A percentile compares a stretch with the other conserved stretches of the same genome.
phyloP scores from a whole-genome alignment of 2,329 filamentous ascomycete species.

The Stagonosporopsis chrysanthemi region DNA sequence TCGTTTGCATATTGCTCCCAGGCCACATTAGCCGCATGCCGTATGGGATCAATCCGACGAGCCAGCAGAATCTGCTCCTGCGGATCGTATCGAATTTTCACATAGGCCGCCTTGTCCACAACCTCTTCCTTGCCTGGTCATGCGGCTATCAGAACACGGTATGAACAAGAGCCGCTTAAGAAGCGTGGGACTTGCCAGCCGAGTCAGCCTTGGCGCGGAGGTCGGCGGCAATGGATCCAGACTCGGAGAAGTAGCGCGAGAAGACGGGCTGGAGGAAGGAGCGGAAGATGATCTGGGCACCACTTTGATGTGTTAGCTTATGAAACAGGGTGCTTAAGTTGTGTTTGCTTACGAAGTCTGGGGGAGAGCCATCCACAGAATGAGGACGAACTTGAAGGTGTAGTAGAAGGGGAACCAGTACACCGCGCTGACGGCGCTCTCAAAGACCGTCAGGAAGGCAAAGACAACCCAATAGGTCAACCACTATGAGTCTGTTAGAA shows the following conservation, averaged over 20 bases:
- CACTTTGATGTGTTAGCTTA: slow-evolving; percentile 62
- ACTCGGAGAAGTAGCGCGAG: slow-evolving; percentile 82
- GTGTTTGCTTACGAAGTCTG: slow-evolving; percentile 77
- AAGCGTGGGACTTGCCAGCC: slow-evolving; percentile 54
- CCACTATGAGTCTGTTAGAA: slow-evolving; percentile 63
- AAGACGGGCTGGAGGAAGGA: slow-evolving; percentile 93
- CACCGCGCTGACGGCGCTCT: slow-evolving; percentile 83
- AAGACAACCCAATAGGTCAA: slow-evolving; percentile 89
- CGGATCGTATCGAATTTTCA: slow-evolving; percentile 1
- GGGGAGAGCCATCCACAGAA: slow-evolving; percentile 97
- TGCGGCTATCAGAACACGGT: slow-evolving; percentile 42
- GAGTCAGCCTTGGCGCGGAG: slow-evolving; percentile 88
- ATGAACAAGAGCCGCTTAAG: slow-evolving; percentile 16
- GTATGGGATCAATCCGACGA: slow-evolving; percentile 18
- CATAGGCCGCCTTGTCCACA: neutral
- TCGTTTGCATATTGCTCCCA: slow-evolving; percentile 36
- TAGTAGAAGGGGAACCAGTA: slow-evolving; percentile 99
- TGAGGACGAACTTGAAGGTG: slow-evolving; percentile 97
- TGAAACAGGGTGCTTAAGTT: neutral
- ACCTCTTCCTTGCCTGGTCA: slow-evolving; percentile 26
- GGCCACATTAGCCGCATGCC: slow-evolving; percentile 40
- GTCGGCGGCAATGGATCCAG: slow-evolving; percentile 79
- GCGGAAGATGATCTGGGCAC: slow-evolving; percentile 95
- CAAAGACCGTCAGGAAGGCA: slow-evolving; percentile 80
- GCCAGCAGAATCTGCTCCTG: slow-evolving; percentile 21